Percentiles rank a stretch among this genome's conserved stretches.
phyloP scores from a whole-genome alignment of 2,329 filamentous ascomycete genomes.

The Penicillium sp. region DNA sequence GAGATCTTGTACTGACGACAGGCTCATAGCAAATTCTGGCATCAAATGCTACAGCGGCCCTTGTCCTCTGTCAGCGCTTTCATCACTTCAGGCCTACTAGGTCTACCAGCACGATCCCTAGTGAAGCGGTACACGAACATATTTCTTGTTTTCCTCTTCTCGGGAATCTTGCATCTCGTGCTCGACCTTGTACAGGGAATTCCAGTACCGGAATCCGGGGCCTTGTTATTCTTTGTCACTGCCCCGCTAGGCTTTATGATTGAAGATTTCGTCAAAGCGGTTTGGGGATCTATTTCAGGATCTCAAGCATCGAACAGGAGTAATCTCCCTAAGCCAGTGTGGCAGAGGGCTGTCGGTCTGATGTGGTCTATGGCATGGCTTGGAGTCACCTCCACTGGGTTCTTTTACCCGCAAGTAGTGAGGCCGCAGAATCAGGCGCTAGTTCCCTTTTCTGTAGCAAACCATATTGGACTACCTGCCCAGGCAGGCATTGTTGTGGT shows the following conservation, averaged over 20 bases:
- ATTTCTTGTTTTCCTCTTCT: conserved; percentile 27
- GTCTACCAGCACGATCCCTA: conserved; percentile 15
- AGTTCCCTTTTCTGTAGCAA: conserved; percentile 5
- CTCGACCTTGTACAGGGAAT: conserved; percentile 18
- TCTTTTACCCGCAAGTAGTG: conserved; percentile 4
- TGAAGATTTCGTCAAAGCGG: conserved; percentile 25
- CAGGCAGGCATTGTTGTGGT: conserved; percentile 1
- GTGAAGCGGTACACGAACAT: conserved; percentile 27
- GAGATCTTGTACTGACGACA: neutral
- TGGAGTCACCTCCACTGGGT: conserved; percentile 8
- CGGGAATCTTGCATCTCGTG: conserved; percentile 24
- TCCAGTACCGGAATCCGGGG: conserved; percentile 15
- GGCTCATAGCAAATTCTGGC: conserved; percentile 24
- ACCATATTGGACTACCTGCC: conserved; percentile 1
- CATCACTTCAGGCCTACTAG: conserved; percentile 16
- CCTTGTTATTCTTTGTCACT: conserved; percentile 25
- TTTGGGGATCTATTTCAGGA: conserved; percentile 10
- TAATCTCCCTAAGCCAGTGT: neutral
- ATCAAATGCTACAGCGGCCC: conserved; percentile 26
- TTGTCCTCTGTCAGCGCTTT: conserved; percentile 19
- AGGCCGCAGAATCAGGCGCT: conserved; percentile 6
- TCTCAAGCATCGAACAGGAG: neutral
- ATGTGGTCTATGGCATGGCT: conserved; percentile 10
- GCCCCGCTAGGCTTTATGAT: conserved; percentile 28
- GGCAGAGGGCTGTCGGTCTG: conserved; percentile 8